These are phyloP conservation scores for Suillus bovinus DNA, from an alignment of 768 basidiomycete genomes.

Conservation along the genomic window DNA sequence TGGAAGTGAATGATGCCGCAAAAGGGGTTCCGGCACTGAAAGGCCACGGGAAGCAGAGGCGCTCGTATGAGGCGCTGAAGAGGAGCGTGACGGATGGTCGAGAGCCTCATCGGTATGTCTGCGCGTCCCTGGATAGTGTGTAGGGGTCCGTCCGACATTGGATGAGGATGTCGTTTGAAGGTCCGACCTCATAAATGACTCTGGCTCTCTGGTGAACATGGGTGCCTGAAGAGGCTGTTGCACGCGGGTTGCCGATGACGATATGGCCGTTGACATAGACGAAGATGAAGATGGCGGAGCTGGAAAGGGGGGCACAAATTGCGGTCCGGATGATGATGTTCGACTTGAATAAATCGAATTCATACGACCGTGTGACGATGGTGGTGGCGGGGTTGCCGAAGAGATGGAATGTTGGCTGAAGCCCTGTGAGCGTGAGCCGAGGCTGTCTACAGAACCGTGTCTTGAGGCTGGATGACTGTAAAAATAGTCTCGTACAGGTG, in stretches of 20 bases:
- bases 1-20: slow-evolving; percentile 29
- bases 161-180: slow-evolving; percentile 69
- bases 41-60: slow-evolving; percentile 20
- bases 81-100: slow-evolving; percentile 20
- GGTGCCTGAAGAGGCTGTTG: slow-evolving; percentile 13
- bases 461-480: slow-evolving; percentile 14
- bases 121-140: slow-evolving; percentile 46
- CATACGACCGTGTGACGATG: slow-evolving; percentile 2
- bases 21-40: slow-evolving; percentile 21
- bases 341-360: slow-evolving; percentile 27
- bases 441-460: slow-evolving; percentile 12
- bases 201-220: slow-evolving; percentile 29
- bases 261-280: slow-evolving; percentile 5
- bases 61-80: slow-evolving; percentile 20
- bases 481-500: slow-evolving; percentile 26
- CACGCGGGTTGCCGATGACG: slow-evolving; percentile 14
- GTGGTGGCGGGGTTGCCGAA: slow-evolving; percentile 1
- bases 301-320: slow-evolving; percentile 28
- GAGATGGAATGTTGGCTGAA: slow-evolving; percentile 2
- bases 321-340: slow-evolving; percentile 19
- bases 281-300: slow-evolving; percentile 26
- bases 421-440: slow-evolving; percentile 2
- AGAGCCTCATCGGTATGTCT: slow-evolving; percentile 27
- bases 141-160: slow-evolving; percentile 69
- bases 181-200: slow-evolving; percentile 51